phyloP scores from a whole-genome alignment of 2,329 filamentous ascomycete genomes.

The Cercospora citrullina region DNA sequence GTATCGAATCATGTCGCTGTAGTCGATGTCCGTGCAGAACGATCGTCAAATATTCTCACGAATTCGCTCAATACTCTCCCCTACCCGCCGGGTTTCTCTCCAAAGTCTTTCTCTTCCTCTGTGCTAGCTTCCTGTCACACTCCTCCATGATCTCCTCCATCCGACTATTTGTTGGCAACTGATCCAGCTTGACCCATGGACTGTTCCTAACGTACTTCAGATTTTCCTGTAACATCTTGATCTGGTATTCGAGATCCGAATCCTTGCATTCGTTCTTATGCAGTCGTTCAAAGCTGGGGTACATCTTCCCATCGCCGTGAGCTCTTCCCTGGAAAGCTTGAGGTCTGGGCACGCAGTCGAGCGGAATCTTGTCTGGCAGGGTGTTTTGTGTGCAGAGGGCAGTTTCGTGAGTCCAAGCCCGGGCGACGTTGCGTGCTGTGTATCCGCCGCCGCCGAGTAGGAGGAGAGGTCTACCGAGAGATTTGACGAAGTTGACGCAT shows the following conservation, averaged over 20 bases:
- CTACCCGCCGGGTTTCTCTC: conserved; percentile 50
- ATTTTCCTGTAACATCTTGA: conserved; percentile 58
- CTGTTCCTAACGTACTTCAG: conserved; percentile 80
- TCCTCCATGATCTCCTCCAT: conserved; percentile 64
- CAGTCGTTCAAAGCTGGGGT: conserved; percentile 76
- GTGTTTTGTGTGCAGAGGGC: conserved; percentile 78
- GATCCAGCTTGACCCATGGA: conserved; percentile 81
- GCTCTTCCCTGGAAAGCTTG: conserved; percentile 80
- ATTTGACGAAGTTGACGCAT: conserved; percentile 88
- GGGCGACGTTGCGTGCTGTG: conserved; percentile 92
- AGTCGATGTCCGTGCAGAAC: background rate
- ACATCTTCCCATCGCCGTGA: conserved; percentile 67
- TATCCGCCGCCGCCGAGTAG: conserved; percentile 95
- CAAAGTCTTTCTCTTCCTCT: conserved; percentile 44
- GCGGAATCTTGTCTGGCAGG: conserved; percentile 71
- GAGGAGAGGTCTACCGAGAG: conserved; percentile 74
- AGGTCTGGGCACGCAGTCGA: conserved; percentile 74
- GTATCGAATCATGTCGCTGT: background rate
- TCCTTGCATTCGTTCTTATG: conserved; percentile 67
- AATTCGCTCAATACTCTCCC: conserved; percentile 37
- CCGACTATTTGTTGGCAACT: conserved; percentile 69
- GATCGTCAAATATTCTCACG: background rate
- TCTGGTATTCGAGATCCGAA: conserved; percentile 66
- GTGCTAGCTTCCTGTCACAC: conserved; percentile 62
- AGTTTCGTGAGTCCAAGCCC: conserved; percentile 96